Evolutionary conservation across 2,329 filamentous ascomycete species (phyloP).

Genomic region (Penicillium sp.): DNA sequence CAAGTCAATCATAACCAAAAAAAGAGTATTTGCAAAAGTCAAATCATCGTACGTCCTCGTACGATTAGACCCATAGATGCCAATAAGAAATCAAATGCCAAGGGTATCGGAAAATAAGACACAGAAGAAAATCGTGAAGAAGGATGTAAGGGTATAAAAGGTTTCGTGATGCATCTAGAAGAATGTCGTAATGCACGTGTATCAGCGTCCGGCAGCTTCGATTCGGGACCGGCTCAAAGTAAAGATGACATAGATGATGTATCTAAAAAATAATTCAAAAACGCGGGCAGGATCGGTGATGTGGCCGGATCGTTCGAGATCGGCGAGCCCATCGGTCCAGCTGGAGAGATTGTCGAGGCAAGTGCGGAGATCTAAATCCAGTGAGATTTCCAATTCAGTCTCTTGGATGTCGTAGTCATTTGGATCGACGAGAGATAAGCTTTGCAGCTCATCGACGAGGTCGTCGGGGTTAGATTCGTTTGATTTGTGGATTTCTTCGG

Average conservation of each 20-base stretch:
- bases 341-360: neutral
- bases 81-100: neutral
- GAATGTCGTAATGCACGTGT: no score
- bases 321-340: neutral
- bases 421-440: neutral
- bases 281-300: neutral
- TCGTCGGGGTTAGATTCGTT: neutral
- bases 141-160: neutral
- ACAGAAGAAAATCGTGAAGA: neutral
- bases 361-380: neutral
- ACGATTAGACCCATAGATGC: neutral
- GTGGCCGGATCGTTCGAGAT: neutral
- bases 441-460: neutral
- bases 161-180: neutral
- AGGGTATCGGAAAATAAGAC: neutral
- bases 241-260: conserved; percentile 9
- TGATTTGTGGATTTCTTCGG: neutral
- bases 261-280: conserved; percentile 2
- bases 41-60: neutral
- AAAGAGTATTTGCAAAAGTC: neutral
- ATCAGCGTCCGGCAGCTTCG: neutral
- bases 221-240: neutral
- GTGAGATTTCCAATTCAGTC: neutral
- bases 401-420: neutral
- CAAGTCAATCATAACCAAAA: neutral